A percentile compares a stretch with the other conserved stretches of the same genome.
Evolutionary conservation across 129 eudicot species (phyloP).

Genomic region (Calendula officinalis): DNA sequence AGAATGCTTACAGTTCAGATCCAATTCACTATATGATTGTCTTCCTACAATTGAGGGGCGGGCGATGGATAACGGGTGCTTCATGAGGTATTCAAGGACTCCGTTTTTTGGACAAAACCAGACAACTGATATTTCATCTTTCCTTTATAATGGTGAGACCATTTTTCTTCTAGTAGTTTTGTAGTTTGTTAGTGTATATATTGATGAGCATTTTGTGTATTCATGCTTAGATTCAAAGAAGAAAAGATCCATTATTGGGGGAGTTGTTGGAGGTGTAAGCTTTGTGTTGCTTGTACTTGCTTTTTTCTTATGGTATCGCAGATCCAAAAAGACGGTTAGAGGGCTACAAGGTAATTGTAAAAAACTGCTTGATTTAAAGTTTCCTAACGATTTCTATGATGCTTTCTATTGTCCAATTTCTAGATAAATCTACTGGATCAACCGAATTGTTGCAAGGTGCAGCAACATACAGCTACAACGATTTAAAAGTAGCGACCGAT

Average conservation of each 20-base stretch:
- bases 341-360: conserved; percentile 1
- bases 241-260: conserved; percentile 44
- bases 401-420: not conserved
- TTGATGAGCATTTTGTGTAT: not conserved
- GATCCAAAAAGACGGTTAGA: not conserved
- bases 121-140: conserved; percentile 41
- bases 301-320: conserved; percentile 25
- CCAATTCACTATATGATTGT: conserved; percentile 28
- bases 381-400: not conserved
- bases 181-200: no score
- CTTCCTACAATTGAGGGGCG: conserved; percentile 50
- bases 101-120: conserved; percentile 49
- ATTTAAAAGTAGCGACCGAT: conserved; percentile 52
- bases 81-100: conserved; percentile 46
- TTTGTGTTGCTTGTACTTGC: conserved; percentile 32
- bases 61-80: conserved; percentile 59
- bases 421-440: conserved; percentile 31
- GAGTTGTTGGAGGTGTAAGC: conserved; percentile 54
- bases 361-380: no score
- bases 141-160: conserved; percentile 38
- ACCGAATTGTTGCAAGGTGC: conserved; percentile 56
- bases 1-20: conserved; percentile 40
- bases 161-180: not conserved
- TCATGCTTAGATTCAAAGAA: conserved; percentile 31
- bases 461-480: conserved; percentile 45